Evolutionary conservation across 148 eudicot species (phyloP), one percentile per base, ranked within the genome.

Genomic region (Fagopyrum tataricum): DNA sequence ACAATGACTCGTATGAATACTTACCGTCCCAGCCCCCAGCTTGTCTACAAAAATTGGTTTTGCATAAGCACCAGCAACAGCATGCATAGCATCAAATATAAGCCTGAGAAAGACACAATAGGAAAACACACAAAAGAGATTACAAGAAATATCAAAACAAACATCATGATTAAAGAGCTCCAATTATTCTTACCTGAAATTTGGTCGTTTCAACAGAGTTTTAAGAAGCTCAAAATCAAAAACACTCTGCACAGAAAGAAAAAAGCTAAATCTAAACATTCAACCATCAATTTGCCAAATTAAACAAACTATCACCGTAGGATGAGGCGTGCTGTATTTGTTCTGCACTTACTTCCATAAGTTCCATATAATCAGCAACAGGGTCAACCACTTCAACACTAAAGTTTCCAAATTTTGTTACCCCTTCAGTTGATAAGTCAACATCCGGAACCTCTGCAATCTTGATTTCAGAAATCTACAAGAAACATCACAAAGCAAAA

Each of bases 21-120:
- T 82, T 95, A 96, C 99, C 80, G 70, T 78, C 78, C 82, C 83
- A 71, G 97, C 96, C 82, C 97, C 99, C 44, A 96, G 85, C 86
- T 86, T 96, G 74, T 96, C 97, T 64, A 96, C 96, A 81, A 92
- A 96, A 72, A 96, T 96, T 47, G 99, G 99, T 67, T 89, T 87
- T 77, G 99, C 97, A 82, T 96, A 96, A 81, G 99, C 96, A 81
- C 99, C 99, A 12, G 92, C 85, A 66, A 96, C 94, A 61, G 99
- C 97, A 89, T 96, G 97, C 99, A 92, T 96, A 75, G 99, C 99
- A 77, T 96, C 99, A 83, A 92, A 96, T 76, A 84, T 78, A 79
- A 96, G 86, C 91, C 99, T 96, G 91, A 70, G 59, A 75, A 78
- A 53, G 44, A 5, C 72, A 71, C 59, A 71, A 48, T 7, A 48